A percentile compares a stretch with the other conserved stretches of the same genome.
phyloP scores from a whole-genome alignment of 257 asterid species.

The Solanum stenotomum region DNA sequence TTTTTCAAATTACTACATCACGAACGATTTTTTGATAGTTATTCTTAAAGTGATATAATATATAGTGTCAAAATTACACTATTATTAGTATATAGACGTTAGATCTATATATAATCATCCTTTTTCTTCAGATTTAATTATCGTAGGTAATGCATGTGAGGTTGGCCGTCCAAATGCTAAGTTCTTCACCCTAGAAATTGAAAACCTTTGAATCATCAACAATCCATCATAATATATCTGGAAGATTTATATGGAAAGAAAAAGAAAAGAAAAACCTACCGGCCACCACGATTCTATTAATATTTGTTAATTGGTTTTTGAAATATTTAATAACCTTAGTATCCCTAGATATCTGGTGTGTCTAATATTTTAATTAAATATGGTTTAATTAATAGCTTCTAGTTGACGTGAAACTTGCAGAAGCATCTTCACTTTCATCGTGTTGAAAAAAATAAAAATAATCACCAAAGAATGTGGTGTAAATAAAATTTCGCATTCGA shows the following conservation, averaged over 20 bases:
- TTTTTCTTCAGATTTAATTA: background rate
- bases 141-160: constrained; percentile 39
- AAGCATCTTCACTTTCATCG: background rate
- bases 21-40: background rate
- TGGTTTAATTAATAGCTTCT: background rate
- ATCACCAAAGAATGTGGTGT: background rate
- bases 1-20: background rate
- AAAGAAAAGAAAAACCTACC: background rate
- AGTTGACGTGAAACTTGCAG: constrained; percentile 17
- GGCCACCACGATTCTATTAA: constrained; percentile 15
- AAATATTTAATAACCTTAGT: constrained; percentile 15
- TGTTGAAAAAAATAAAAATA: background rate
- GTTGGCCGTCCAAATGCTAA: background rate
- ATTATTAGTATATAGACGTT: background rate
- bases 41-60: background rate
- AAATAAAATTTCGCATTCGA: no score
- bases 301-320: constrained; percentile 22
- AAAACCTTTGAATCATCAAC: background rate
- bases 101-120: background rate
- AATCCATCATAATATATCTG: constrained; percentile 10
- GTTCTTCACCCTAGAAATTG: background rate
- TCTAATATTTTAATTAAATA: constrained; percentile 17
- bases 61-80: background rate
- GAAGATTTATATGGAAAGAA: constrained; percentile 10
- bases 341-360: constrained; percentile 77